Conservation (phyloP, 306 rosid species). For the Begonia loranthoides region DNA sequence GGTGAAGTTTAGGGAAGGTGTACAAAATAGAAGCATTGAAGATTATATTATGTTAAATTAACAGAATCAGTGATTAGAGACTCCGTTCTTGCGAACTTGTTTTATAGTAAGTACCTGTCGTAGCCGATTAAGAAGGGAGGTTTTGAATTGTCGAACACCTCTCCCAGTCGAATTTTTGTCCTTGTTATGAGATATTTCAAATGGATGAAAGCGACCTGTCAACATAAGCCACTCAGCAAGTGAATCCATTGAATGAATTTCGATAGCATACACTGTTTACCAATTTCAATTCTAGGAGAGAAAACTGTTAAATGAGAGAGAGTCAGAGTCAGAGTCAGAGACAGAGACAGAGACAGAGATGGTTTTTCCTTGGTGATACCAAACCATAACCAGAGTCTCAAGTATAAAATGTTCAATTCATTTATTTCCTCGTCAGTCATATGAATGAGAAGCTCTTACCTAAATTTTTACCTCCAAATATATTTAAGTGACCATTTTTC, state of each 20-base stretch:
- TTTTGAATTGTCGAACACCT: conserved; percentile 92
- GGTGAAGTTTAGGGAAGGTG: no score
- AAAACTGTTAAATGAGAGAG: no score
- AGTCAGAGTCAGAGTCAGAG: no score
- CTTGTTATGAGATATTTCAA: conserved; percentile 56
- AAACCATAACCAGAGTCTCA: not conserved
- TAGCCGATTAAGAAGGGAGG: conserved; percentile 82
- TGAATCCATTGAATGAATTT: not conserved
- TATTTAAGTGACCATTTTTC: no score
- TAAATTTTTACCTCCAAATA: no score
- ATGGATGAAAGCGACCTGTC: conserved; percentile 90
- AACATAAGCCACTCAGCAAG: conserved; percentile 7
- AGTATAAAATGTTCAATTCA: not conserved
- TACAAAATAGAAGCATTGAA: no score
- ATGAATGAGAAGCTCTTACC: no score
- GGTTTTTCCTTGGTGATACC: not conserved
- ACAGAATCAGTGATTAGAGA: no score
- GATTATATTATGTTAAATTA: no score
- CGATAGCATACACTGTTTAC: not conserved
- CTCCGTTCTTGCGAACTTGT: not conserved
- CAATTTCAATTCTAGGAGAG: not conserved
- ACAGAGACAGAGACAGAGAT: not conserved
- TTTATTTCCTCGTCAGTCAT: no score
- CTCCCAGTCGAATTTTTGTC: conserved; percentile 72
- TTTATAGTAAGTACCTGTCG: conserved; percentile 47